Evolutionary conservation across 83 land plant genomes (phyloP), one percentile per base, ranked within the genome.

Genomic region (Isoetes engelmannii): DNA sequence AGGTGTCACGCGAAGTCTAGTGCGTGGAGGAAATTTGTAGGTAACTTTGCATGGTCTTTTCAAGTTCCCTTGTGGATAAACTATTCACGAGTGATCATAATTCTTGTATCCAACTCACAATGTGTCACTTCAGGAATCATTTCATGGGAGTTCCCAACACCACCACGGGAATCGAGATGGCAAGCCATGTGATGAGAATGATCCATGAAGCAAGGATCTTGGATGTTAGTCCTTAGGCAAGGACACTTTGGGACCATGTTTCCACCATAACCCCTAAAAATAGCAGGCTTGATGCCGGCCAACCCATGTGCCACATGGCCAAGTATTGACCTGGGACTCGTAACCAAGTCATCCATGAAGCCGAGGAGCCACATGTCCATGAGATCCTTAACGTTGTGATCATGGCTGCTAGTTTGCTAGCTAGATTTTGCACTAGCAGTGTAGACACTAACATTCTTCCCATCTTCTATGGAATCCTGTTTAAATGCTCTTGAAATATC

Each of bases 271-370:
- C 28, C 5, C 4, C 7, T 41, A 45, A 65, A 65, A 7, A 65
- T 53, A 65, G 18, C 9, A 4, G 68, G 68, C 5, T 41, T 65
- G 19, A 65, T 65, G 5, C 68, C 68, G 21, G 68, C 68, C 5
- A 65, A 21, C 15, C 68, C 68, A 65, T 65, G 68, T 45, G 59
- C 68, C 5, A 65, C 58, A 65, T 65, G 18, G 9, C 68, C 68
- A 65, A 65, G 48, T 5, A 53, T 65, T 8, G 68, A 65, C 5
- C 58, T 6, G 12, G 68, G 68, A 6, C 53, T 5, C 9, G 51
- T 28, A 17, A 65, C 48, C 4, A 65, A 13, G 4, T 65, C 68
- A 47, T 65, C 68, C 48, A 18, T 47, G 17, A 65, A 65, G 18
- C 68, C 48, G 4, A 65, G 18, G 45, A 65, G 44, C 68, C 68